These are phyloP conservation scores for Gentiana straminea DNA, from an alignment of 257 asterid genomes.

Conservation along the genomic window DNA sequence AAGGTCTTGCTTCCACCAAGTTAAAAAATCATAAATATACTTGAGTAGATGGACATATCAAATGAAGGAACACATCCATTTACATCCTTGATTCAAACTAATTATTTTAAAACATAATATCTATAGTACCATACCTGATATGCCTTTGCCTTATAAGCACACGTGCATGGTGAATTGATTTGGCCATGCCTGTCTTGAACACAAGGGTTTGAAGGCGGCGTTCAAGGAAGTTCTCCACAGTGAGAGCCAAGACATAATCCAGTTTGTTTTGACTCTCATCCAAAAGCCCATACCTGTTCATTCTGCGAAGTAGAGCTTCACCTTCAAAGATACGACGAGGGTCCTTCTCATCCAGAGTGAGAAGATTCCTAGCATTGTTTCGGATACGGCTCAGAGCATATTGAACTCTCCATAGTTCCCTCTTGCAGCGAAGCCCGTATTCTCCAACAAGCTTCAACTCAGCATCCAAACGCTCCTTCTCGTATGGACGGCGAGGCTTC, in stretches of 20 bases:
- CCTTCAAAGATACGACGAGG: conserved; percentile 77
- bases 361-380: conserved; percentile 61
- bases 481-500: conserved; percentile 87
- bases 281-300: conserved; percentile 65
- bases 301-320: conserved; percentile 83
- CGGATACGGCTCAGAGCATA: conserved; percentile 80
- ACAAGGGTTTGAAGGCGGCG: conserved; percentile 84
- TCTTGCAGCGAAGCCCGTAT: conserved; percentile 75
- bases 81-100: too few species aligned
- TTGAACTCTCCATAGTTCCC: conserved; percentile 94
- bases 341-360: conserved; percentile 85
- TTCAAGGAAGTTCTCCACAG: conserved; percentile 81
- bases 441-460: conserved; percentile 84
- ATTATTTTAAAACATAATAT: too few species aligned
- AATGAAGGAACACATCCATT: too few species aligned
- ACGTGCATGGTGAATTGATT: conserved; percentile 86
- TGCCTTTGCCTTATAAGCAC: conserved; percentile 85
- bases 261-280: conserved; percentile 90
- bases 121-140: conserved; percentile 38
- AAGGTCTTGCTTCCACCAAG: too few species aligned
- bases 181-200: conserved; percentile 87
- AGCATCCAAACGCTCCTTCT: conserved; percentile 85
- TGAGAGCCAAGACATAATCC: conserved; percentile 75
- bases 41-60: too few species aligned
- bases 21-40: too few species aligned